Evolutionary conservation across 2,329 filamentous ascomycete genomes (phyloP).

Genomic region (Stachybotrys elegans): DNA sequence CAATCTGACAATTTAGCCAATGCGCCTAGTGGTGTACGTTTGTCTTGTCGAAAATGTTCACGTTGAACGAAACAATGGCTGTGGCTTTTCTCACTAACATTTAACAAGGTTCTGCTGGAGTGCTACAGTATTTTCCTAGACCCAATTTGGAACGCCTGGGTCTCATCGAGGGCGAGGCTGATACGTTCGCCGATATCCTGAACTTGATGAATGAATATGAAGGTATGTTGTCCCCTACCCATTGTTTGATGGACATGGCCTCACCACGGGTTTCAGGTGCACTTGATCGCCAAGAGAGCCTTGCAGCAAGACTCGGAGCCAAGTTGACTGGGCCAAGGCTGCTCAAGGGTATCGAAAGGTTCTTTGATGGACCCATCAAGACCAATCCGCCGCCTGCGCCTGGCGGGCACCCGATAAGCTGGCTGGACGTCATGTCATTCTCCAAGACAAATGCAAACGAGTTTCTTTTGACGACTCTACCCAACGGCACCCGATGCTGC

Average conservation of each 20-base stretch:
- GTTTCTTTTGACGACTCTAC: conserved; percentile 65
- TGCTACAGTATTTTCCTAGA: conserved; percentile 51
- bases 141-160: conserved; percentile 38
- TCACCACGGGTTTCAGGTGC: conserved; percentile 48
- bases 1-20: no score
- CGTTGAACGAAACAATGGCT: no score
- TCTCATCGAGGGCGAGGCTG: conserved; percentile 50
- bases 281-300: conserved; percentile 77
- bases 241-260: background rate
- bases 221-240: conserved; percentile 38
- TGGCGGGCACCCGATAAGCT: conserved; percentile 59
- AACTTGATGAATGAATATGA: conserved; percentile 74
- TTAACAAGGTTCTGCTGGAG: conserved; percentile 16
- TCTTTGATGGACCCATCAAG: conserved; percentile 76
- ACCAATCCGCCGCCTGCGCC: conserved; percentile 48
- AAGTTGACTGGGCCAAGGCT: conserved; percentile 77
- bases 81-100: conserved; percentile 17
- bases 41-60: no score
- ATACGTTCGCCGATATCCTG: conserved; percentile 70
- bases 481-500: conserved; percentile 67
- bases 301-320: conserved; percentile 79
- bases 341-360: conserved; percentile 78
- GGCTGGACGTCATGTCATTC: conserved; percentile 83
- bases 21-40: no score
- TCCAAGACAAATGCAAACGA: conserved; percentile 75